These are phyloP conservation scores for Macroventuria anomochaeta DNA, from an alignment of 2,329 filamentous ascomycete species.

Conservation along the genomic window DNA sequence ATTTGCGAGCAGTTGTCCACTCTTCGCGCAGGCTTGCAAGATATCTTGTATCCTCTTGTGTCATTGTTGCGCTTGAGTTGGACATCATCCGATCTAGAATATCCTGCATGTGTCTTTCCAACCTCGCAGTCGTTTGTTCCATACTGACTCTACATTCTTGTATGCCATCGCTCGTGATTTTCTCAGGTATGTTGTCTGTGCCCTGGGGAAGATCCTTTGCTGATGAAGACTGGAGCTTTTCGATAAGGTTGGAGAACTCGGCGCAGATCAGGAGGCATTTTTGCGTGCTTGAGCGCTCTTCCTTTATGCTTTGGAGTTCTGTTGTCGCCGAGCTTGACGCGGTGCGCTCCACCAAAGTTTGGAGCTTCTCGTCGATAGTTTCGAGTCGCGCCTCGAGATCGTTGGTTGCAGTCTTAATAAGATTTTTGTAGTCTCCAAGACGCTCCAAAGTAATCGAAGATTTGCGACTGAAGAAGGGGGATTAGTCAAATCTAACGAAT, in stretches of 20 bases:
- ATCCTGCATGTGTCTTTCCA: slow-evolving; percentile 19
- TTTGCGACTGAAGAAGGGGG: slow-evolving; percentile 16
- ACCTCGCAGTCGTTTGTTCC: slow-evolving; percentile 9
- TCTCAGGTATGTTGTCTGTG: slow-evolving; percentile 3
- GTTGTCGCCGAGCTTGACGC: slow-evolving; percentile 7
- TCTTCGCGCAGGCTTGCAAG: slow-evolving; percentile 17
- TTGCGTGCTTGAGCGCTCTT: slow-evolving; percentile 20
- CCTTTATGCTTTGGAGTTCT: slow-evolving; percentile 13
- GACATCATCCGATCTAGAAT: slow-evolving; percentile 11
- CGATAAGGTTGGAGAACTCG: slow-evolving; percentile 18
- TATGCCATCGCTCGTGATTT: slow-evolving; percentile 16
- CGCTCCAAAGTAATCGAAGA: slow-evolving; percentile 14
- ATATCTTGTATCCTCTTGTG: slow-evolving; percentile 2
- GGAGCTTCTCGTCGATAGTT: slow-evolving; percentile 22
- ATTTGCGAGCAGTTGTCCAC: slow-evolving; percentile 15
- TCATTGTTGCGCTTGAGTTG: slow-evolving; percentile 6
- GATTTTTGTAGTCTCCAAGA: slow-evolving; percentile 19
- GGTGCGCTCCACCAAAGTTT: slow-evolving; percentile 9
- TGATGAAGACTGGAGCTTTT: slow-evolving; percentile 9
- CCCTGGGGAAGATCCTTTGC: neutral
- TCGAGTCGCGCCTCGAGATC: slow-evolving; percentile 23
- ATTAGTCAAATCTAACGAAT: neutral
- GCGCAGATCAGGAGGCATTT: slow-evolving; percentile 20
- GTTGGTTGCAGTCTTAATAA: slow-evolving; percentile 19
- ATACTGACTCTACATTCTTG: slow-evolving; percentile 15